Evolutionary conservation across 2,329 filamentous ascomycete species (phyloP), one percentile per base, ranked within the genome.

Genomic region (Pestalotiopsis sp.): DNA sequence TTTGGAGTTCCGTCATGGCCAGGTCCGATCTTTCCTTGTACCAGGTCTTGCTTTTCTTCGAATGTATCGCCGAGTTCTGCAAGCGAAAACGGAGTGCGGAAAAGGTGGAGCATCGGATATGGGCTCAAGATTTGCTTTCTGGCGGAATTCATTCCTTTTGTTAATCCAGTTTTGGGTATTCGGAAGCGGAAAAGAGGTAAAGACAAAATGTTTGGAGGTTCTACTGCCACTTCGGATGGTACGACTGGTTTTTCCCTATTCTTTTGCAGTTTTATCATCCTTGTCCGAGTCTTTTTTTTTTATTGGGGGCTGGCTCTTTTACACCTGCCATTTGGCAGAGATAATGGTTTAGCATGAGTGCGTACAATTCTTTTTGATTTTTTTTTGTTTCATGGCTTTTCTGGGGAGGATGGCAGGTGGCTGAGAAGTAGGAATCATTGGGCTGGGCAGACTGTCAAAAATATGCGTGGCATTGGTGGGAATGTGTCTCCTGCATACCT

Each of bases 381-480:
- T 36, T n/a, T 2, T n/a, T 23, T 39, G n/a, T 3, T 38, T 39
- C 14, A 14, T 23, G 12, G 17, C 36, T 38, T 38, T 12, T 36
- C 20, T 20, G 12, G 20, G 41, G 6, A n/a, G n/a, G 39, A 25
- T 66, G 25, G 23, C 25, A 57, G 27, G 7, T 57, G 63, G 49
- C 31, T 36, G 31, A 20, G 45, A 7, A 23, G 27, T 4, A 13
- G 27, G 31, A 23, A 23, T 36, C 13, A 20, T 66, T 57, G 63
- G 63, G 41, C 39, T 57, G 17, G 63, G 23, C 52, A 66, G 63
- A 66, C 52, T 58, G 63, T 66, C 63, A 25, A 58, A 23, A 17
- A 57, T 27, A 31, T 62, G 59, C 63, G 63, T 45, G 49, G 63
- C 63, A 66, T 66, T 23, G 63, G 63, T 58, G 63, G 63, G 60